Conservation (phyloP, 768 basidiomycete genomes). For the Coprinopsis sp. region DNA sequence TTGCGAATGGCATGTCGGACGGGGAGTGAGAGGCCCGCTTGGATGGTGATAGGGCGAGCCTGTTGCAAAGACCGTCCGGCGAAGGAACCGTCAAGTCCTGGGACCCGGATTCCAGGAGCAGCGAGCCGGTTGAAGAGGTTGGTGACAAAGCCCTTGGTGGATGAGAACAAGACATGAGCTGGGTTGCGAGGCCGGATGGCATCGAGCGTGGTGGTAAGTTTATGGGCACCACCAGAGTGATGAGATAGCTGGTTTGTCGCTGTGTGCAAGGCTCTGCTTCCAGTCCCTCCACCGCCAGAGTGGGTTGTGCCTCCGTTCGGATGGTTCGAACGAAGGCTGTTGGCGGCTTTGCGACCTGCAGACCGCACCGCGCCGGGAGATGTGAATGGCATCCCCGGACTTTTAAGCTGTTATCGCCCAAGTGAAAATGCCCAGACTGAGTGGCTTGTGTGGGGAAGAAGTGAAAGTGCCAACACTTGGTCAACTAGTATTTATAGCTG, state of each 20-base stretch:
- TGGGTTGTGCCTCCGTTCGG: slow-evolving; percentile 23
- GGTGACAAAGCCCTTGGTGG: slow-evolving; percentile 51
- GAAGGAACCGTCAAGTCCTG: slow-evolving; percentile 21
- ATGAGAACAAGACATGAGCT: slow-evolving; percentile 43
- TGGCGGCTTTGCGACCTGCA: slow-evolving; percentile 35
- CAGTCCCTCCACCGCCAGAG: slow-evolving; percentile 15
- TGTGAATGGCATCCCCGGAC: slow-evolving; percentile 39
- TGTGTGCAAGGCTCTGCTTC: slow-evolving; percentile 5
- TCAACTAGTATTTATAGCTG: too few relatives aligned
- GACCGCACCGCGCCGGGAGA: slow-evolving; percentile 38
- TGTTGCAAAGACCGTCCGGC: slow-evolving; percentile 29
- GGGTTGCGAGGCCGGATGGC: slow-evolving; percentile 21
- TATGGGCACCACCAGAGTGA: slow-evolving; percentile 40
- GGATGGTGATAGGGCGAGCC: slow-evolving; percentile 33
- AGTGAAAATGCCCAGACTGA: too few relatives aligned
- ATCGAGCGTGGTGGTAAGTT: slow-evolving; percentile 35
- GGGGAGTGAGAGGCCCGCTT: slow-evolving; percentile 53
- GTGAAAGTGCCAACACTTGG: too few relatives aligned
- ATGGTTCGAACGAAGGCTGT: slow-evolving; percentile 22
- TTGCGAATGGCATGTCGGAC: slow-evolving; percentile 44
- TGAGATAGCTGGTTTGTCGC: slow-evolving; percentile 8
- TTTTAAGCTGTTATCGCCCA: neutral
- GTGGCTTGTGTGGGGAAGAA: too few relatives aligned
- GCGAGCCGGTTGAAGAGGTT: slow-evolving; percentile 54
- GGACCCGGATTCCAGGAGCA: slow-evolving; percentile 45